phyloP scores from a whole-genome alignment of 2,329 filamentous ascomycete genomes.

The Colletotrichum tabaci region DNA sequence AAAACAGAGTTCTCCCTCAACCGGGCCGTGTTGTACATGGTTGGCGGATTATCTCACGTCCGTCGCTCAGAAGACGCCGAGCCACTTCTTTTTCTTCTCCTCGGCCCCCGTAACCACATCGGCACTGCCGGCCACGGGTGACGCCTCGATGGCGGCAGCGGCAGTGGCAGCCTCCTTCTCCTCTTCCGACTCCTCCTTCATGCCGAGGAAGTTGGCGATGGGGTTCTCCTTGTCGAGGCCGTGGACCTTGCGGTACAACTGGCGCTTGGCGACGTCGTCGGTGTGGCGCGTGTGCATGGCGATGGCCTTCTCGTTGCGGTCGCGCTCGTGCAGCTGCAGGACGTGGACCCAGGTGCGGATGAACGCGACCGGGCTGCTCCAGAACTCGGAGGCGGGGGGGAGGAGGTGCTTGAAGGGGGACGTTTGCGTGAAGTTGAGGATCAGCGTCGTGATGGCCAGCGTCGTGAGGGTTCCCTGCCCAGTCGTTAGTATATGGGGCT shows the following conservation, averaged over 20 bases:
- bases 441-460: slow-evolving; percentile 81
- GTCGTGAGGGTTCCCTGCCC: slow-evolving; percentile 74
- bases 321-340: slow-evolving; percentile 81
- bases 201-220: slow-evolving; percentile 62
- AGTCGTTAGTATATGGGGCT: slow-evolving; percentile 14
- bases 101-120: slow-evolving; percentile 33
- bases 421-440: slow-evolving; percentile 82
- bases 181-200: slow-evolving; percentile 54
- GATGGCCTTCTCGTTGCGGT: slow-evolving; percentile 76
- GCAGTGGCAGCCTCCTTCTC: slow-evolving; percentile 49
- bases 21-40: neutral
- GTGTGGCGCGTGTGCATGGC: slow-evolving; percentile 81
- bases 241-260: slow-evolving; percentile 88
- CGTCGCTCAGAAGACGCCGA: slow-evolving; percentile 80
- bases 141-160: slow-evolving; percentile 49
- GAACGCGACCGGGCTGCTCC: slow-evolving; percentile 79
- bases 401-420: slow-evolving; percentile 87
- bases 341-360: slow-evolving; percentile 78
- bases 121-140: slow-evolving; percentile 26
- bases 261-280: slow-evolving; percentile 90
- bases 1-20: neutral
- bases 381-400: slow-evolving; percentile 78
- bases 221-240: slow-evolving; percentile 78
- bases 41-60: slow-evolving; percentile 23
- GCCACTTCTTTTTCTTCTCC: slow-evolving; percentile 78